Conservation (phyloP, 192 early-diverging fungal species). For the Funneliformis geosporum region DNA sequence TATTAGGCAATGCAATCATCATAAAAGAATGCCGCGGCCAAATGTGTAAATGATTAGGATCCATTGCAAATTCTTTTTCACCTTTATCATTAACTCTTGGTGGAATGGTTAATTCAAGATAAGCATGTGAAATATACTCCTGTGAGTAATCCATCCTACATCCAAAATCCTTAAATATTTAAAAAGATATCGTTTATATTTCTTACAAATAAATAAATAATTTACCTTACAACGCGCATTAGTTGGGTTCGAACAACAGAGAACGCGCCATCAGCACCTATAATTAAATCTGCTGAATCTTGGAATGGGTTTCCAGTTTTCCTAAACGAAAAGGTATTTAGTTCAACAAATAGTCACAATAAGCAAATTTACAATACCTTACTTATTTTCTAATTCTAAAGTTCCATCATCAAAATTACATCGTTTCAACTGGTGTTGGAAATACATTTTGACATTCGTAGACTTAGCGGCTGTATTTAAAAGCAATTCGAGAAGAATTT, state of each 20-base stretch:
- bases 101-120: conserved; percentile 90
- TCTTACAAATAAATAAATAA: neutral
- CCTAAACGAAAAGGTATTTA: conserved; percentile 34
- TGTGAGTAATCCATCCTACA: conserved; percentile 80
- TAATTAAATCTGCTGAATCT: conserved; percentile 70
- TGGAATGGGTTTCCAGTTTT: conserved; percentile 43
- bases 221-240: conserved; percentile 74
- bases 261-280: conserved; percentile 90
- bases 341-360: neutral
- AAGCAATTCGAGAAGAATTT: conserved; percentile 77
- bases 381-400: conserved; percentile 51
- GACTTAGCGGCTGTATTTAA: conserved; percentile 71
- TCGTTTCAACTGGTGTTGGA: conserved; percentile 67
- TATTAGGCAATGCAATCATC: conserved; percentile 97
- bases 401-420: conserved; percentile 74
- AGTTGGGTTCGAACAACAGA: conserved; percentile 78
- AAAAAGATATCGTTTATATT: neutral
- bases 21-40: conserved; percentile 97
- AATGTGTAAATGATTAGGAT: conserved; percentile 92
- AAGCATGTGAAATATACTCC: conserved; percentile 88
- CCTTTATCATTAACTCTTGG: conserved; percentile 59
- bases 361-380: conserved; percentile 36
- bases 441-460: conserved; percentile 72
- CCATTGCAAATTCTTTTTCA: conserved; percentile 73
- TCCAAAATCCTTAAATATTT: neutral